Percentiles rank a stretch among this genome's conserved stretches.
phyloP scores from a whole-genome alignment of 352 stramenopile genomes.

The Phytopythium oedochilum region DNA sequence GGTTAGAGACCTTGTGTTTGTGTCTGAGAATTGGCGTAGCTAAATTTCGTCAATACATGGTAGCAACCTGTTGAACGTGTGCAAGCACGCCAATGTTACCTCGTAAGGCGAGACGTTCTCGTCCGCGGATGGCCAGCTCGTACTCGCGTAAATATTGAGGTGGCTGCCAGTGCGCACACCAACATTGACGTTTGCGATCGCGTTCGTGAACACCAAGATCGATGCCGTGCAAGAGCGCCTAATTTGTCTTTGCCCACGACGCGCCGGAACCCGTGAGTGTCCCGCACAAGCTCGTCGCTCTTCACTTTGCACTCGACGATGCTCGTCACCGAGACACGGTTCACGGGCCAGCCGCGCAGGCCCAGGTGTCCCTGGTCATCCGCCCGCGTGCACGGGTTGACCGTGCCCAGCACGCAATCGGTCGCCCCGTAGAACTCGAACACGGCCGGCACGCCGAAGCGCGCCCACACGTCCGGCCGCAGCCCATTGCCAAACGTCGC shows the following conservation, averaged over 20 bases:
- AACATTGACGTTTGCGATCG: constrained; percentile 79
- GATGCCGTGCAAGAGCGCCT: constrained; percentile 69
- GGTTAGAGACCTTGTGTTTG: too few relatives aligned
- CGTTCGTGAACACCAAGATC: constrained; percentile 51
- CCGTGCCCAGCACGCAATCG: constrained; percentile 78
- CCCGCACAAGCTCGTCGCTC: constrained; percentile 56
- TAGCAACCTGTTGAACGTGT: too few relatives aligned
- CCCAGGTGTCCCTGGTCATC: constrained; percentile 65
- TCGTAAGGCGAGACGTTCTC: constrained; percentile 92
- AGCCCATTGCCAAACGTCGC: constrained; percentile 90
- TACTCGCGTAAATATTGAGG: constrained; percentile 69
- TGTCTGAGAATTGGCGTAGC: too few relatives aligned
- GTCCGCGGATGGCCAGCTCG: constrained; percentile 89
- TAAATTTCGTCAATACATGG: too few relatives aligned
- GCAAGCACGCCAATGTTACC: too few relatives aligned
- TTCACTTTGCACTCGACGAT: constrained; percentile 83
- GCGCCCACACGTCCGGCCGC: constrained; percentile 84
- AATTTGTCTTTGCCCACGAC: constrained; percentile 49
- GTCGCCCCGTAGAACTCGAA: constrained; percentile 93
- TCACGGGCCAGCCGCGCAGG: constrained; percentile 49
- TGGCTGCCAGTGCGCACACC: constrained; percentile 92
- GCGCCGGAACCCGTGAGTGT: constrained; percentile 45
- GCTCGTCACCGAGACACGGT: constrained; percentile 43
- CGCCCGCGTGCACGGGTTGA: constrained; percentile 67
- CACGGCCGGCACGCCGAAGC: constrained; percentile 82